A percentile compares a stretch with the other conserved stretches of the same genome.
Conservation (phyloP, 208 protist genomes). For the Trypanosomatidae sp. region DNA sequence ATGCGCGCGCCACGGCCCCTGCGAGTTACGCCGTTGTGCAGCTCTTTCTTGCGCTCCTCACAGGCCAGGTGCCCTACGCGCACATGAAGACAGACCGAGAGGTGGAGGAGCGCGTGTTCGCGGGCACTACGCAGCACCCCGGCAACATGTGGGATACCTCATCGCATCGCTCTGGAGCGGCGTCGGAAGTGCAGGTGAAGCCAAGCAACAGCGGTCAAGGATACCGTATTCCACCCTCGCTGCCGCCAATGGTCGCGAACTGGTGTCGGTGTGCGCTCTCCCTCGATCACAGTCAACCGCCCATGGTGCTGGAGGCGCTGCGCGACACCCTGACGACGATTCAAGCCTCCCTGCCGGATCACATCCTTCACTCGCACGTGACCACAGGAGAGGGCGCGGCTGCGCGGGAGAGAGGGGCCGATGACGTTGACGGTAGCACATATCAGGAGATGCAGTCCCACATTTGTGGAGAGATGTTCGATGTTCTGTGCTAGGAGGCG, state of each 20-base stretch:
- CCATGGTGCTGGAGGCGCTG: constrained; percentile 29
- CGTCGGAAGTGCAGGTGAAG: constrained; percentile 10
- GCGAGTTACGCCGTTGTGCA: constrained; percentile 59
- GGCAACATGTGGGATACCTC: not conserved
- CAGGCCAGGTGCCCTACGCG: constrained; percentile 48
- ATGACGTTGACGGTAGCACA: not conserved
- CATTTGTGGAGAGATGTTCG: not conserved
- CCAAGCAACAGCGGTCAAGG: constrained; percentile 27
- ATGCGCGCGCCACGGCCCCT: constrained; percentile 49
- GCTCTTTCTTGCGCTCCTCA: constrained; percentile 58
- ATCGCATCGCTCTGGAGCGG: not conserved
- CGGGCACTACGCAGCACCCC: not conserved
- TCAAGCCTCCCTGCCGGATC: constrained; percentile 8
- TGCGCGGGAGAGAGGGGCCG: not conserved
- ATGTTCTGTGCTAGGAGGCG: not conserved
- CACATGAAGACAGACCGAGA: constrained; percentile 23
- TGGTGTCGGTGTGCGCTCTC: constrained; percentile 28
- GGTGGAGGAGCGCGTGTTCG: constrained; percentile 36
- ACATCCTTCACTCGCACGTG: constrained; percentile 3
- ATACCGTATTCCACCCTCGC: constrained; percentile 28
- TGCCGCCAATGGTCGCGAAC: constrained; percentile 26
- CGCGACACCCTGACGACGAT: constrained; percentile 17
- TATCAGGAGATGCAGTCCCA: not conserved
- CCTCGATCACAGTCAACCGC: constrained; percentile 19
- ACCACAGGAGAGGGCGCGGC: not conserved